Base-by-base conservation (phyloP, 225 moss, liverwort and hornwort species). In the Pseudisothecium myosuroides region DNA sequence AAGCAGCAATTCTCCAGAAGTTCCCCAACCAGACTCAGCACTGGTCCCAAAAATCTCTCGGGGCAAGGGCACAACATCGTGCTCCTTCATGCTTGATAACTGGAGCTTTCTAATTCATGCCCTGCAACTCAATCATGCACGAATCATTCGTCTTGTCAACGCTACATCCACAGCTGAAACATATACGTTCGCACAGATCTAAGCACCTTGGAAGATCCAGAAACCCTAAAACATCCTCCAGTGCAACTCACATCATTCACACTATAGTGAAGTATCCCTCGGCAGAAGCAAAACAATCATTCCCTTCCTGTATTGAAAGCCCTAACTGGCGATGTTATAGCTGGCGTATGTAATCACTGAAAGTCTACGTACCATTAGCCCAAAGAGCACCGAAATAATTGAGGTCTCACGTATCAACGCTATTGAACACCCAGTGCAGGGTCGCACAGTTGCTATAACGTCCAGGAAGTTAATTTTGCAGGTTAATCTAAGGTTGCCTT, bases 1-100 rank as follows among this genome's bases (percentile, higher is more conserved):
- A 84, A 97, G 93, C 84, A 96, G 92, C 74, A 97, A 84, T 92
- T 97, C 97, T 64, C 95, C 95, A 88, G 93, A 96, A 67, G 97
- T 95, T 87, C 94, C 96, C 97, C 97, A 97, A 49, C 84, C 84
- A 59, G 81, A 81, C 93, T 81, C 93, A 81, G 81, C 63, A 69
- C 52, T 50, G 54, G 61, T 52, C 82, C 87, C 95, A 76, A 88
- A 92, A 61, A 79, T 89, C 85, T 89, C 91, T 72, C 82, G 75
- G 68, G 89, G 84, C 66, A 82, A 55, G 80, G 81, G 77, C 76
- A 79, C 83, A 85, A 58, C 89, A 81, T 83, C 89, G 80, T 88
- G 83, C 68, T 88, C 91, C 47, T n/a, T 91, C 93, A 93, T 93
- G 22, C 81, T 77, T 84, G 55, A 86, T 20, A n/a, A 28, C 39